Base-by-base conservation (phyloP, 192 early-diverging fungal genomes). In the Coemansia sp. region DNA sequence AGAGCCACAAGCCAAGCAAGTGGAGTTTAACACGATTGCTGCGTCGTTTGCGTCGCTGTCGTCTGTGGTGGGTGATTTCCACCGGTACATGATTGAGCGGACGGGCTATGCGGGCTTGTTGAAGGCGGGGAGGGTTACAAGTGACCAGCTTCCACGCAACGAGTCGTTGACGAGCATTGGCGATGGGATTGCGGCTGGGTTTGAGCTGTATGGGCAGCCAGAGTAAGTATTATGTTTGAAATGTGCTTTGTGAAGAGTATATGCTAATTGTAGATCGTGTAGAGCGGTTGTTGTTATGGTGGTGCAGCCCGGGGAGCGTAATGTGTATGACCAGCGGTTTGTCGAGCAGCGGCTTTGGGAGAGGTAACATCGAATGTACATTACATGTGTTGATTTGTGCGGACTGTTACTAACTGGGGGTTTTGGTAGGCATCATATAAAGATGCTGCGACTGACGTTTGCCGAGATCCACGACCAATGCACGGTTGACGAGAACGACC, bases 21-120 rank as follows among this genome's bases (percentile, higher is more conserved):
- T 98, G 2, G 96, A 98, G 63, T 88, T 96, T 65, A 98, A 98
- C 76, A 97, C 96, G 4, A 96, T 98, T 74, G 85, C 95, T 4
- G 83, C 90, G 5, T 92, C 90, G n/a, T 98, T 98, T 75, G 86
- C 89, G 11, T 87, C 89, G 65, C 81, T 98, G 14, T 93, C 92
- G 1, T 75, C 86, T 0, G 72, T 89, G 43, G 88, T 88, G 12
- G 79, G 83, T 15, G 83, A 94, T 49, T 76, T 98, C 29, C 96
- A 98, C 67, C 70, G 81, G 89, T 69, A 54, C 21, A 60, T 78
- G 69, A 59, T 78, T 10, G 58, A 45, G 39, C 63, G 63, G n/a
- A 78, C 75, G 6, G 75, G 60, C 37, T 81, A 71, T 47, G 37
- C 61, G 56, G 56, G 52, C 5, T 23, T 81, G 25, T 27, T 81